Conservation (phyloP, 257 asterid species). For the Solanum microdontum region DNA sequence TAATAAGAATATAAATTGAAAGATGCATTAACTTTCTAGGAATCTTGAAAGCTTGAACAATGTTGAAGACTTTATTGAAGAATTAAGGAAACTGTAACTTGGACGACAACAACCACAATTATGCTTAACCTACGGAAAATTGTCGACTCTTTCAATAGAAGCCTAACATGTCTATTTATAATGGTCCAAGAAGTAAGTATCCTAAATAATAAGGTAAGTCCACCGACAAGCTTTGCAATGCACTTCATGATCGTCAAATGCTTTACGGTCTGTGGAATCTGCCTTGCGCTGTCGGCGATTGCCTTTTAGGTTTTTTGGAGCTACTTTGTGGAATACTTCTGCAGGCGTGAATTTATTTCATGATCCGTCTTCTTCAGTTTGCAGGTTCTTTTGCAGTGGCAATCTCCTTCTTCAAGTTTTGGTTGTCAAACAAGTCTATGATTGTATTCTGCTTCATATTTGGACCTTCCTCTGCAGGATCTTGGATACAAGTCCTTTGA, state of each 20-base stretch:
- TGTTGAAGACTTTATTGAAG: neutral
- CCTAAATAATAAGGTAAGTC: neutral
- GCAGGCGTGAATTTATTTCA: neutral
- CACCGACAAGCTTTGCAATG: neutral
- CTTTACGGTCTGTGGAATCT: neutral
- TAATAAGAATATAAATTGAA: neutral
- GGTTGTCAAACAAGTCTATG: neutral
- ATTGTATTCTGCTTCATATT: neutral
- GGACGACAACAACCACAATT: neutral
- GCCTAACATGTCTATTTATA: neutral
- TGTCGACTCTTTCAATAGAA: neutral
- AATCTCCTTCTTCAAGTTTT: neutral
- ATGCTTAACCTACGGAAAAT: neutral
- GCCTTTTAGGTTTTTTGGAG: neutral
- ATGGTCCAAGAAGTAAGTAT: neutral
- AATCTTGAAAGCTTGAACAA: neutral
- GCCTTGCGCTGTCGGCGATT: neutral
- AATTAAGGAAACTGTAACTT: neutral
- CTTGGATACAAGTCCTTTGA: neutral
- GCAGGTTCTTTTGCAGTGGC: neutral
- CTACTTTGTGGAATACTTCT: neutral
- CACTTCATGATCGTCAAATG: neutral
- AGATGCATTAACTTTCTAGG: neutral
- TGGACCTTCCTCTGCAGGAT: neutral
- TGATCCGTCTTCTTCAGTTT: neutral